Evolutionary conservation across 345 rosid species (phyloP).

Genomic region (Turnera subulata): DNA sequence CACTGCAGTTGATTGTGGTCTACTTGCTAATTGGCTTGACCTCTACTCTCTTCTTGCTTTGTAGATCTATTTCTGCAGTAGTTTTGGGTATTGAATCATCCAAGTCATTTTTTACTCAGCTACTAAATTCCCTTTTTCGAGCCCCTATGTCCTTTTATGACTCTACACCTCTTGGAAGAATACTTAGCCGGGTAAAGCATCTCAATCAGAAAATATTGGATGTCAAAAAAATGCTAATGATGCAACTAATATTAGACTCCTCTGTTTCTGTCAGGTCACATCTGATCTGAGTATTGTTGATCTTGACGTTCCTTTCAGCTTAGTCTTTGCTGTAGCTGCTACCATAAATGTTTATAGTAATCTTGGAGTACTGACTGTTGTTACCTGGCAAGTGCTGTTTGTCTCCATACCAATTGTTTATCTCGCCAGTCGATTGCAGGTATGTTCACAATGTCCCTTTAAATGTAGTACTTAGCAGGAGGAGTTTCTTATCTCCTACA

Average conservation of each 20-base stretch:
- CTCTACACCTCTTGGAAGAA: conserved; percentile 86
- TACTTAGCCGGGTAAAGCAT: conserved; percentile 65
- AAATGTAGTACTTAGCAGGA: not conserved
- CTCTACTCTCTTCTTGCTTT: conserved; percentile 45
- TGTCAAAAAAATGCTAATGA: not conserved
- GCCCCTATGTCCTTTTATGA: conserved; percentile 90
- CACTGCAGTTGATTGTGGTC: conserved; percentile 47
- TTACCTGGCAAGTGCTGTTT: conserved; percentile 90
- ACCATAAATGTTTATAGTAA: conserved; percentile 53
- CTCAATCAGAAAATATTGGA: not conserved
- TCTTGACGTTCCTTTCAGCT: conserved; percentile 72
- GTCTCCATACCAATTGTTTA: conserved; percentile 66
- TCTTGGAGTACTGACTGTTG: conserved; percentile 75
- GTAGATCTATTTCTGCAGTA: conserved; percentile 49
- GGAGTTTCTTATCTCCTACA: not conserved
- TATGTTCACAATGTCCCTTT: conserved; percentile 12
- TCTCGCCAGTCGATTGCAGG: conserved; percentile 76
- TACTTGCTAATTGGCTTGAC: conserved; percentile 52
- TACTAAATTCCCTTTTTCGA: conserved; percentile 61
- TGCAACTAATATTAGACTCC: not conserved
- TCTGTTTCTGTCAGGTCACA: conserved; percentile 45
- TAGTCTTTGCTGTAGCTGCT: conserved; percentile 61
- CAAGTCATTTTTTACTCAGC: conserved; percentile 57
- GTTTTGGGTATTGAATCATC: conserved; percentile 60
- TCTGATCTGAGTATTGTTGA: conserved; percentile 88